Percentiles rank a stretch among this genome's conserved stretches.
Evolutionary conservation across 768 basidiomycete species (phyloP).

Genomic region (Tulasnella sp.): DNA sequence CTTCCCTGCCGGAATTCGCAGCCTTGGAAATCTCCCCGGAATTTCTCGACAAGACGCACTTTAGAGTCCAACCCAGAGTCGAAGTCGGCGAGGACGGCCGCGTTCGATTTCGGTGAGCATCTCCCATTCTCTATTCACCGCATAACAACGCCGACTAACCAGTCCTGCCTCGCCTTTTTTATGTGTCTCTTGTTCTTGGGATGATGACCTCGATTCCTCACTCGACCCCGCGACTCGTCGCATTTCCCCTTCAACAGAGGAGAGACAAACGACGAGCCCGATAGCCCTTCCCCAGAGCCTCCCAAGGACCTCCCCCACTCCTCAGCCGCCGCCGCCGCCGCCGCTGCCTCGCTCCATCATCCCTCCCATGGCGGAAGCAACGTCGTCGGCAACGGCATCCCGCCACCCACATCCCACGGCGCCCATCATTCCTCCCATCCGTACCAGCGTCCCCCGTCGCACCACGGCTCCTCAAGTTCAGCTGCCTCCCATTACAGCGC

Average conservation of each 20-base stretch:
- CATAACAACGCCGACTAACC: not conserved
- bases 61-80: conserved; percentile 84
- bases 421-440: conserved; percentile 5
- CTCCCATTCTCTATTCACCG: not conserved
- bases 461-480: conserved; percentile 11
- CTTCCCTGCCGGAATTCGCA: conserved; percentile 80
- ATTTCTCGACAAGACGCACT: conserved; percentile 86
- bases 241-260: conserved; percentile 11
- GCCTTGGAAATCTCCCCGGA: conserved; percentile 81
- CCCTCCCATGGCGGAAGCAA: conserved; percentile 6
- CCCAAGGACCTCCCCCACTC: conserved; percentile 10
- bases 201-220: not conserved
- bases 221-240: not conserved
- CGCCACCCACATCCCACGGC: conserved; percentile 7
- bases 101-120: conserved; percentile 54
- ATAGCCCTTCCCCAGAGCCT: conserved; percentile 8
- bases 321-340: not conserved
- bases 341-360: not conserved
- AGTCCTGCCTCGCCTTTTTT: not conserved
- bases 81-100: conserved; percentile 80
- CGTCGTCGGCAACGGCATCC: not conserved
- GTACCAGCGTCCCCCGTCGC: conserved; percentile 12
- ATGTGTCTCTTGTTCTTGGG: conserved; percentile 11
- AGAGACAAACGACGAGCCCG: conserved; percentile 19
- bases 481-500: conserved; percentile 9